A percentile compares a stretch with the other conserved stretches of the same genome.
These are phyloP conservation scores for Sugiyamaella marilandica DNA, from an alignment of 805 yeast species.

Conservation along the genomic window DNA sequence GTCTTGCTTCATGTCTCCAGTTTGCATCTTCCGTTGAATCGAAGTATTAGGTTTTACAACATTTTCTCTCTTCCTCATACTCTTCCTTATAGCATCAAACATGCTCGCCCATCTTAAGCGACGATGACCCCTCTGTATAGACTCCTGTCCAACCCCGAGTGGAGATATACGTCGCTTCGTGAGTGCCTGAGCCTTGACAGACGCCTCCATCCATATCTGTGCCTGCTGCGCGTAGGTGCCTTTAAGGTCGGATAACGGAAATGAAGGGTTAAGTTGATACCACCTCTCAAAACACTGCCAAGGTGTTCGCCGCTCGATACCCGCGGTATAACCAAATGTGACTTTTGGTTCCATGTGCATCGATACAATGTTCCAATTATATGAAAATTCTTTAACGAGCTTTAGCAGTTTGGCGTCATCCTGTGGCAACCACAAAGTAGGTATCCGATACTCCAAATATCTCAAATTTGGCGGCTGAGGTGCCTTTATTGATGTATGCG, in stretches of 20 bases:
- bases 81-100: conserved; percentile 91
- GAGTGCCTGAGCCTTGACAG: conserved; percentile 80
- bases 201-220: conserved; percentile 87
- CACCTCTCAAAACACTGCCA: conserved; percentile 99
- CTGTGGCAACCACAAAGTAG: conserved; percentile 94
- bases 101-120: conserved; percentile 93
- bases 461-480: conserved; percentile 86
- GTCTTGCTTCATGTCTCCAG: conserved; percentile 25
- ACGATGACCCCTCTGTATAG: conserved; percentile 88
- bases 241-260: conserved; percentile 79
- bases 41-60: conserved; percentile 53
- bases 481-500: conserved; percentile 52
- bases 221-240: conserved; percentile 82
- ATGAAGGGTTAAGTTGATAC: conserved; percentile 84
- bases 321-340: conserved; percentile 69
- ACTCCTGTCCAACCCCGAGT: conserved; percentile 86
- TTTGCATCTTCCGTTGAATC: conserved; percentile 36
- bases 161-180: conserved; percentile 89
- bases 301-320: conserved; percentile 91
- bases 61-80: conserved; percentile 83
- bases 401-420: conserved; percentile 80
- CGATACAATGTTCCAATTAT: conserved; percentile 91
- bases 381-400: conserved; percentile 78
- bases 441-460: conserved; percentile 76
- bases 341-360: conserved; percentile 68